phyloP scores from a whole-genome alignment of 345 rosid genomes.

The Theobroma cacao region DNA sequence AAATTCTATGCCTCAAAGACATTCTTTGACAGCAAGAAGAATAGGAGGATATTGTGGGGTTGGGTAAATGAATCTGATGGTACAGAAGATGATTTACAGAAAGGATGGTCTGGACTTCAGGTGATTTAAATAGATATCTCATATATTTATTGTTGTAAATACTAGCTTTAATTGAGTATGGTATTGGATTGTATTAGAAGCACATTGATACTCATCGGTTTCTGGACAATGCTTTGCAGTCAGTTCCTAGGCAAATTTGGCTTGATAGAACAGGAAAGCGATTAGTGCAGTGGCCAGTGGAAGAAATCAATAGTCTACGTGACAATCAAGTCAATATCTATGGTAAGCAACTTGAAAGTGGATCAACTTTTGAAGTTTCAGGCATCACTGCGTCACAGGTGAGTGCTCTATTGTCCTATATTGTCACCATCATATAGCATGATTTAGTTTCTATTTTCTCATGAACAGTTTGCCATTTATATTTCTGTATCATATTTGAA shows the following conservation, averaged over 20 bases:
- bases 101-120: slow-evolving; percentile 77
- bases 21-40: slow-evolving; percentile 54
- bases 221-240: slow-evolving; percentile 28
- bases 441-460: background rate
- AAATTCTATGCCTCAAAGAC: slow-evolving; percentile 67
- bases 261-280: slow-evolving; percentile 53
- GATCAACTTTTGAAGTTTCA: slow-evolving; percentile 39
- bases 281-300: slow-evolving; percentile 64
- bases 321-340: slow-evolving; percentile 28
- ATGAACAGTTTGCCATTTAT: background rate
- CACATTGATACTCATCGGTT: background rate
- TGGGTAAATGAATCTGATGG: slow-evolving; percentile 66
- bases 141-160: background rate
- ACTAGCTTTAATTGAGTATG: background rate
- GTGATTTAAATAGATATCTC: slow-evolving; percentile 25
- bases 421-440: background rate
- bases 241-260: slow-evolving; percentile 63
- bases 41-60: slow-evolving; percentile 56
- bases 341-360: slow-evolving; percentile 22
- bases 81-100: slow-evolving; percentile 39
- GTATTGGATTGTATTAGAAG: background rate
- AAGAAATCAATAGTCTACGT: slow-evolving; percentile 47
- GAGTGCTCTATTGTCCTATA: background rate
- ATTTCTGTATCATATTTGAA: background rate
- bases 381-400: slow-evolving; percentile 57